Evolutionary conservation across 2,329 filamentous ascomycete genomes (phyloP).

Genomic region (Neurospora crassa): DNA sequence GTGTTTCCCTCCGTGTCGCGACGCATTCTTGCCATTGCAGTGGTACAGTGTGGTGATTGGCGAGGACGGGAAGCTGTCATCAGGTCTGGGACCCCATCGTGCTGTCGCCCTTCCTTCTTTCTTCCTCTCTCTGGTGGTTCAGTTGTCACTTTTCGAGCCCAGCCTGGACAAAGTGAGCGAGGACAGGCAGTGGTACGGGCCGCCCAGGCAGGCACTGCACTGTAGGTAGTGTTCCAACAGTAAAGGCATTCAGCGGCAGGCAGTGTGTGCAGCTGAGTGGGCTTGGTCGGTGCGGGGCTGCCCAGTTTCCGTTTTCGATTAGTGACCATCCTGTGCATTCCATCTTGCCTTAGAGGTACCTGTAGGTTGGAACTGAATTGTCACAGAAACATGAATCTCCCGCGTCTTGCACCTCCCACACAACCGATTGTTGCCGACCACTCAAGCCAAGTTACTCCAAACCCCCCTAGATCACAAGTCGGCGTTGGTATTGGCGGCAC

Average conservation of each 20-base stretch:
- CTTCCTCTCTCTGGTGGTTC: neutral
- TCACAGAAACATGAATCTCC: neutral
- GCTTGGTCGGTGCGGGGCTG: neutral
- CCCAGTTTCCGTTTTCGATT: no score
- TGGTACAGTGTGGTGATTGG: neutral
- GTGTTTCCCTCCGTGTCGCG: neutral
- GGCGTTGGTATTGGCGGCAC: neutral
- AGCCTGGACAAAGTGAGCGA: neutral
- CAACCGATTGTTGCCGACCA: neutral
- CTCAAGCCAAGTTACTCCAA: neutral
- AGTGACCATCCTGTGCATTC: neutral
- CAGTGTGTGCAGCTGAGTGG: neutral
- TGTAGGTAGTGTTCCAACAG: neutral
- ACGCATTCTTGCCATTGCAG: neutral
- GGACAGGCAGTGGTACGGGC: neutral
- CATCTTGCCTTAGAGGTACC: no score
- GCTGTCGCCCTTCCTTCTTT: neutral
- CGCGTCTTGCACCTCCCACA: neutral
- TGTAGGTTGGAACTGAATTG: no score
- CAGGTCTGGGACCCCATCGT: neutral
- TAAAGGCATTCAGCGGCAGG: neutral
- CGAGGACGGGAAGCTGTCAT: neutral
- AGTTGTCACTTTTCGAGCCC: neutral
- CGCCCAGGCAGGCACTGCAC: neutral
- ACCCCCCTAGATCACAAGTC: neutral